Conservation (phyloP, 2,329 filamentous ascomycete species). For the Colletotrichum cuscutae region DNA sequence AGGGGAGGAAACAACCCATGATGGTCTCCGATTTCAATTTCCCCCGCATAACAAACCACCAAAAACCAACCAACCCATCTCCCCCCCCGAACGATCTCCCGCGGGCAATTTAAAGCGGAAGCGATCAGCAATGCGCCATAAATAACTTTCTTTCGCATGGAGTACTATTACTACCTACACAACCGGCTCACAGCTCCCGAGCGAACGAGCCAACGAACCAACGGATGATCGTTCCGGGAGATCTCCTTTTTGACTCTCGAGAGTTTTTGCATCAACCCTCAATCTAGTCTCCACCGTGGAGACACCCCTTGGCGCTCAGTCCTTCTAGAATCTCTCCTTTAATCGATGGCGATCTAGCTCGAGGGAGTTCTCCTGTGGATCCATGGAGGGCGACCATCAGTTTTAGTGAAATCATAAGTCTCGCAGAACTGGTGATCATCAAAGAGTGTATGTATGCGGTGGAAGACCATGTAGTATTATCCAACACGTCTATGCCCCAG, state of each 20-base stretch:
- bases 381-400: background rate
- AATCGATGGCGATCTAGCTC: background rate
- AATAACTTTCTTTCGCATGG: slow-evolving; percentile 10
- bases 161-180: background rate
- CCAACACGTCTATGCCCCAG: background rate
- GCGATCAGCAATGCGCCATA: slow-evolving; percentile 32
- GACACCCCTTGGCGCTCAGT: background rate
- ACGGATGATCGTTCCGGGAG: slow-evolving; percentile 18
- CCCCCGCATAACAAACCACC: slow-evolving; percentile 6
- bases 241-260: slow-evolving; percentile 14
- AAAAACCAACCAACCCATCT: no score
- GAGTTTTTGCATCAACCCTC: background rate
- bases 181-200: slow-evolving; percentile 5
- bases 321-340: background rate
- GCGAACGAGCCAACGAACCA: background rate
- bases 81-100: background rate
- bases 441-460: background rate
- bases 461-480: slow-evolving; percentile 2
- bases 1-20: slow-evolving; percentile 6
- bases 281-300: background rate
- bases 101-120: slow-evolving; percentile 27
- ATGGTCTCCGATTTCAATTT: slow-evolving; percentile 20
- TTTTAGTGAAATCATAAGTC: background rate
- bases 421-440: background rate
- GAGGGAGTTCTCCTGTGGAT: background rate